Evolutionary conservation across 1,284 basidiomycete genomes (phyloP).

Genomic region (Ustilago lituana): DNA sequence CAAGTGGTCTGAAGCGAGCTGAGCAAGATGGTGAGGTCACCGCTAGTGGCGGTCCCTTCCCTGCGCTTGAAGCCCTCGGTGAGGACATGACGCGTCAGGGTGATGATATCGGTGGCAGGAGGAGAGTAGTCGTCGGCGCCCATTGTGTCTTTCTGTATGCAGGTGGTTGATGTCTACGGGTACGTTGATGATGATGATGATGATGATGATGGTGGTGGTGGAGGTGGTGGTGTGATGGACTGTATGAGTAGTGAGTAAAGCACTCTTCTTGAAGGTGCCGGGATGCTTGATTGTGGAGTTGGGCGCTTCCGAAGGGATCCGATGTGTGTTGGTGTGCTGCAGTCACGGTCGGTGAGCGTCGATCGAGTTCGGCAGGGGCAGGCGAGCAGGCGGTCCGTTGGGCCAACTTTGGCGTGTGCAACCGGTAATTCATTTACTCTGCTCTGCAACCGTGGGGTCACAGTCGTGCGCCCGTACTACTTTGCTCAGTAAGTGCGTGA

Average conservation of each 20-base stretch:
- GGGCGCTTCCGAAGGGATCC: constrained; percentile 21
- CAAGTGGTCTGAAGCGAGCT: constrained; percentile 87
- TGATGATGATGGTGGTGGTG: constrained; percentile 5
- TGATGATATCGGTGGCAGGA: constrained; percentile 64
- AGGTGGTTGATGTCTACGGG: background rate
- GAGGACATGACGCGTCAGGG: constrained; percentile 65
- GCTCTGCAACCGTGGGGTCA: no score
- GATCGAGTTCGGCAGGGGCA: constrained; percentile 9
- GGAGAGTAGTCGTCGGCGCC: constrained; percentile 56
- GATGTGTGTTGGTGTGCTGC: constrained; percentile 4
- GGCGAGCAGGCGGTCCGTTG: no score
- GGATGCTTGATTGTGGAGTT: background rate
- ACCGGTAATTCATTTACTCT: no score
- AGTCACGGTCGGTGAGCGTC: background rate
- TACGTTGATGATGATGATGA: background rate
- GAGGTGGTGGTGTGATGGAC: no score
- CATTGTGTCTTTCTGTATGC: constrained; percentile 23
- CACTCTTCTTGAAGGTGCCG: background rate
- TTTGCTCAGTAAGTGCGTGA: no score
- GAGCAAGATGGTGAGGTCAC: constrained; percentile 92
- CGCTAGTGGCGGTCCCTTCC: constrained; percentile 67
- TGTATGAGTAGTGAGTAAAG: no score
- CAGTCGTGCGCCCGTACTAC: no score
- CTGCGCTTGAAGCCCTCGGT: constrained; percentile 55
- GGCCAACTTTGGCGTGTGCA: no score